phyloP scores from a whole-genome alignment of 192 early-diverging fungal species.

The Podila horticola region DNA sequence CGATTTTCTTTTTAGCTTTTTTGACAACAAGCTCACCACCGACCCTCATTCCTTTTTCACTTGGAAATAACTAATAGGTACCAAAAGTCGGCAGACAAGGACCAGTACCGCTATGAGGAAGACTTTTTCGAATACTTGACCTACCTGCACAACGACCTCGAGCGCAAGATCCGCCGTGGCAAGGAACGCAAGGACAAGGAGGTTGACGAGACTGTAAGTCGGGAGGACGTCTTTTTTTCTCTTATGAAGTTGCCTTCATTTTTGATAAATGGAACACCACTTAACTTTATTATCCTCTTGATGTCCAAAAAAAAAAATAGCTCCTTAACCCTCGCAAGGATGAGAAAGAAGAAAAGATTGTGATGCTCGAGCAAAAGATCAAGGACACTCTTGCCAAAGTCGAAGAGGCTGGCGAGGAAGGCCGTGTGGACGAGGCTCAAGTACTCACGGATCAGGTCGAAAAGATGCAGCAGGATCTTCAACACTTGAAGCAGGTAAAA shows the following conservation, averaged over 20 bases:
- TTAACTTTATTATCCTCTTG: not conserved
- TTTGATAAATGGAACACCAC: not conserved
- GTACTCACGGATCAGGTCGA: conserved; percentile 73
- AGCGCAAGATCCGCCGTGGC: conserved; percentile 76
- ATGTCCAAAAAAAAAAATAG: conserved; percentile 17
- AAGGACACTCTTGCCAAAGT: conserved; percentile 71
- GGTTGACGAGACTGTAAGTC: conserved; percentile 67
- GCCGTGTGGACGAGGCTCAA: conserved; percentile 78
- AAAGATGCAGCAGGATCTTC: conserved; percentile 68
- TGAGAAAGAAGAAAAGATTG: conserved; percentile 83
- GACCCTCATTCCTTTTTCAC: not conserved
- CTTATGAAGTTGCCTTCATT: not conserved
- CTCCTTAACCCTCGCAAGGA: conserved; percentile 72
- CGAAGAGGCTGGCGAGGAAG: conserved; percentile 79
- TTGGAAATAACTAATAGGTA: conserved; percentile 53
- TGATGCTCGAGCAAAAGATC: conserved; percentile 85
- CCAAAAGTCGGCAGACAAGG: conserved; percentile 71
- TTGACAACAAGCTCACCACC: not conserved
- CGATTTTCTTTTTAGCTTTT: not conserved
- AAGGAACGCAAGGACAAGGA: conserved; percentile 74
- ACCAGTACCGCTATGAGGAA: conserved; percentile 77
- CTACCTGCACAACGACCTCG: conserved; percentile 72
- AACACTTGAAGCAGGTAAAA: conserved; percentile 28
- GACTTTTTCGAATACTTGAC: conserved; percentile 75
- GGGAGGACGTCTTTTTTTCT: not conserved